Percentiles rank a stretch among this genome's conserved stretches.
phyloP scores from a whole-genome alignment of 148 eudicot genomes.

The Vaccinium darrowii region DNA sequence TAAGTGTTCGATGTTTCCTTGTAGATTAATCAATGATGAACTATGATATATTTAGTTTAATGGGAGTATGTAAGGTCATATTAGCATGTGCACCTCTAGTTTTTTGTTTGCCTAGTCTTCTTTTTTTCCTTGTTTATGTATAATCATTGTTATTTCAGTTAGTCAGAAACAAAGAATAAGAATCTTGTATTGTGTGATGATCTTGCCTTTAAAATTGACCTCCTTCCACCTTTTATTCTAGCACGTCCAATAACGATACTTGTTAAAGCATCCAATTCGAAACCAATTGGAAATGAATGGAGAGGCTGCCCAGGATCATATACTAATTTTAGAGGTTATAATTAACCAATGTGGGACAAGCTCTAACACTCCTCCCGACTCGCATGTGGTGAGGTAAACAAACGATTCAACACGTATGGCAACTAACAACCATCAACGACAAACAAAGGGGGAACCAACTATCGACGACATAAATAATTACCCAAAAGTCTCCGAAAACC shows the following conservation, averaged over 20 bases:
- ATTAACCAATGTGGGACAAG: no score
- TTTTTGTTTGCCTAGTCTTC: background rate
- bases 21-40: background rate
- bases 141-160: background rate
- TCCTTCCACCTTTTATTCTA: background rate
- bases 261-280: no score
- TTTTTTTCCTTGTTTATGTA: background rate
- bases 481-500: no score
- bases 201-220: constrained; percentile 3
- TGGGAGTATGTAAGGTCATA: background rate
- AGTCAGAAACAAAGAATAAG: background rate
- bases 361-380: no score
- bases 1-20: background rate
- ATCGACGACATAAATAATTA: no score
- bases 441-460: no score
- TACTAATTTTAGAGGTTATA: no score
- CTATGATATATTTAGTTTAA: background rate
- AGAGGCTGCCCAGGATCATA: no score
- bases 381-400: no score
- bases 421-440: no score
- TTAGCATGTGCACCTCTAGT: background rate
- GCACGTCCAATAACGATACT: background rate
- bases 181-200: background rate
- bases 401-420: no score
- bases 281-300: no score